Conservation (phyloP, 202 grass and related monocot genomes). For the Zizania palustris region DNA sequence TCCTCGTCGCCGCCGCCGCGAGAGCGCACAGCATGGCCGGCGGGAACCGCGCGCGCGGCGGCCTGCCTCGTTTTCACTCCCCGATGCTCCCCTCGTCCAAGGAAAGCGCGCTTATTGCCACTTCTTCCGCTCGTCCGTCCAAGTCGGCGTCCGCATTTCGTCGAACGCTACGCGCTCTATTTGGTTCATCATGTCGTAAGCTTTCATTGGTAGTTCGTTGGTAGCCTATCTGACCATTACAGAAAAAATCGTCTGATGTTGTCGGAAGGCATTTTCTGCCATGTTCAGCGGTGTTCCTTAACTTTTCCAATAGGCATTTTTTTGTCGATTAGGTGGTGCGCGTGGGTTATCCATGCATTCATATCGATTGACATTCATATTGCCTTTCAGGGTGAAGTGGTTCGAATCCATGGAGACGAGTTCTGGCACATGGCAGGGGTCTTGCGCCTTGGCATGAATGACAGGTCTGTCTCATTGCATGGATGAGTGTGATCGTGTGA, state of each 20-base stretch:
- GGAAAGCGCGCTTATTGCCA: constrained; percentile 14
- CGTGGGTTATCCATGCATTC: not conserved
- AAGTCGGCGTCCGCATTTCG: constrained; percentile 45
- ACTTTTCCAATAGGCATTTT: not conserved
- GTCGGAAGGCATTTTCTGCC: too few species aligned
- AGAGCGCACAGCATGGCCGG: constrained; percentile 46
- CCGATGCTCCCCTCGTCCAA: too few species aligned
- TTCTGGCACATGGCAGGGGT: constrained; percentile 94
- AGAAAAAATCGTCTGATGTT: not conserved
- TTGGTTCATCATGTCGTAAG: not conserved
- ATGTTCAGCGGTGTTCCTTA: not conserved
- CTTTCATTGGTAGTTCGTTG: not conserved
- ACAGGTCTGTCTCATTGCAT: constrained; percentile 48
- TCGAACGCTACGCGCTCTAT: constrained; percentile 39
- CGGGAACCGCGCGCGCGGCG: constrained; percentile 64
- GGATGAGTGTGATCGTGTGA: not conserved
- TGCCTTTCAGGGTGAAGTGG: constrained; percentile 64
- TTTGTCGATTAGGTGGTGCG: not conserved
- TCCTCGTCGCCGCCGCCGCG: constrained; percentile 12
- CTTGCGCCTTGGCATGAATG: constrained; percentile 68
- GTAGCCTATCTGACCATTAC: not conserved
- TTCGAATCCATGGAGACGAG: constrained; percentile 89
- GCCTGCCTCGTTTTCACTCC: too few species aligned
- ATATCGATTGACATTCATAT: not conserved
- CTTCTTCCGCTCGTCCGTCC: not conserved